These are phyloP conservation scores for Erysimum pusillum DNA, from an alignment of 441 rosid species.

Conservation along the genomic window DNA sequence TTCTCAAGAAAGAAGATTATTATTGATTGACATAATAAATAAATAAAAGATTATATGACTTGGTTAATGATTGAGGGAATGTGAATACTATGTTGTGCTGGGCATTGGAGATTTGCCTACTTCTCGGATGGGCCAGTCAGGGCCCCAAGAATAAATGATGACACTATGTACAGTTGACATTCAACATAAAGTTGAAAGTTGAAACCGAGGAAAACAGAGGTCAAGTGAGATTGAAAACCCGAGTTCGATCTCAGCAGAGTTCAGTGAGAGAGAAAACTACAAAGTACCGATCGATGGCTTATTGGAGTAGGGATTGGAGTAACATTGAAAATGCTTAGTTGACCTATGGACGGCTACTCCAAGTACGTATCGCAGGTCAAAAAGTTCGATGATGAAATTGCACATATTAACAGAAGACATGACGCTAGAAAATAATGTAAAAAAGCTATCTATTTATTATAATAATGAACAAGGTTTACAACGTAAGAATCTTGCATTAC, in stretches of 20 bases:
- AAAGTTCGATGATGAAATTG: background rate
- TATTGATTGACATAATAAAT: no score
- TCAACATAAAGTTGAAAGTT: slow-evolving; percentile 8
- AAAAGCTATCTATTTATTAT: background rate
- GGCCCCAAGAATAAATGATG: slow-evolving; percentile 13
- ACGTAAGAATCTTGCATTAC: slow-evolving; percentile 16
- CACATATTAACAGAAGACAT: background rate
- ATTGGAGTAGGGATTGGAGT: background rate
- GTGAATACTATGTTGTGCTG: background rate
- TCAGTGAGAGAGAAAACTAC: background rate
- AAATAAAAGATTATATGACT: background rate
- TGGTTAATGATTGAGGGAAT: slow-evolving; percentile 1
- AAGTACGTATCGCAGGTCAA: background rate
- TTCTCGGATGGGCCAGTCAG: slow-evolving; percentile 14
- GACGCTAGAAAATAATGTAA: background rate
- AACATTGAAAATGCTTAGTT: background rate
- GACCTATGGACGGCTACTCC: background rate
- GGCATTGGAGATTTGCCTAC: background rate
- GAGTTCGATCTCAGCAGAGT: background rate
- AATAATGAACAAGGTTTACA: background rate
- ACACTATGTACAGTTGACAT: slow-evolving; percentile 19
- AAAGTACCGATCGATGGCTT: background rate
- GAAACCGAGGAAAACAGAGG: background rate
- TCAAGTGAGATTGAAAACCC: background rate
- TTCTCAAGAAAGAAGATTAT: background rate